These are phyloP conservation scores for Acanthamoeba royreba DNA, from an alignment of 208 protist genomes.

Conservation along the genomic window DNA sequence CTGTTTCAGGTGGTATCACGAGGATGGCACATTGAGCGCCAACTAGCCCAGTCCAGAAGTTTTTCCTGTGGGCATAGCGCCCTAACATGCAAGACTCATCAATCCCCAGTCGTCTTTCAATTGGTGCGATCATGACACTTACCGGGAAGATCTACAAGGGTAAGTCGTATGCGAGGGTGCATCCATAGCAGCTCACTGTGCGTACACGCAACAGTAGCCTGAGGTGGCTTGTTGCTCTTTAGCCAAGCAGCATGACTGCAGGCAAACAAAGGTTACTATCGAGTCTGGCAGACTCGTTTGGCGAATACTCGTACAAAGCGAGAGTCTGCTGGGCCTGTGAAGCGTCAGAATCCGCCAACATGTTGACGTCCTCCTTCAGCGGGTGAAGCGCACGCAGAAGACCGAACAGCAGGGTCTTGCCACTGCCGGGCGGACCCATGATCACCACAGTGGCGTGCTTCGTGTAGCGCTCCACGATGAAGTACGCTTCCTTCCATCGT, in stretches of 20 bases:
- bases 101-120: background rate
- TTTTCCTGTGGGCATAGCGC: background rate
- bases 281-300: background rate
- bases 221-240: background rate
- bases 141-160: background rate
- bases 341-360: no score
- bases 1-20: background rate
- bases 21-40: background rate
- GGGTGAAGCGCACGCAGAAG: background rate
- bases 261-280: no score
- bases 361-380: background rate
- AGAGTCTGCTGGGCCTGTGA: background rate
- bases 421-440: background rate
- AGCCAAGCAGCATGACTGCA: background rate
- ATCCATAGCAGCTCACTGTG: background rate
- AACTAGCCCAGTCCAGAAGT: background rate
- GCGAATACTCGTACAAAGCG: background rate
- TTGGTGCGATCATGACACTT: background rate
- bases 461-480: background rate
- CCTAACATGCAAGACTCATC: background rate
- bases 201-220: background rate
- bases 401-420: background rate
- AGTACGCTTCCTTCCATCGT: background rate
- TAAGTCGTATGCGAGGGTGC: background rate
- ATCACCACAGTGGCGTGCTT: background rate